A percentile compares a stretch with the other conserved stretches of the same genome.
These are phyloP conservation scores for Kondoa subrosea DNA, from an alignment of 768 basidiomycete species.

Conservation along the genomic window DNA sequence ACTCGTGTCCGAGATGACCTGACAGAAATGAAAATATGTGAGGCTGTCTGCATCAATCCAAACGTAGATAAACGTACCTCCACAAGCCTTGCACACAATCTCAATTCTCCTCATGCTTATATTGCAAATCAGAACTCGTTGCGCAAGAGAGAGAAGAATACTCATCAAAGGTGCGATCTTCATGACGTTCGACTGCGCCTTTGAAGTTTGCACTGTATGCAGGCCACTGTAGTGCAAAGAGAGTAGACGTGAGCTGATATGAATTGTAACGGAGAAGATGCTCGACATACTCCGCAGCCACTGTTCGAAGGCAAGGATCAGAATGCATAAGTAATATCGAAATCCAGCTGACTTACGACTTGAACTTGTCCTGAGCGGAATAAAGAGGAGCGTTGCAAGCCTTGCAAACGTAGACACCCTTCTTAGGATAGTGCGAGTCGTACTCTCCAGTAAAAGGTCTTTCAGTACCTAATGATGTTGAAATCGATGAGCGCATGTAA, in stretches of 20 bases:
- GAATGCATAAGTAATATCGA: too few relatives aligned
- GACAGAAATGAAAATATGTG: neutral
- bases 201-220: neutral
- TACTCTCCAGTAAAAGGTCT: constrained; percentile 20
- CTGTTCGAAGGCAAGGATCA: too few relatives aligned
- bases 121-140: neutral
- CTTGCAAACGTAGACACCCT: constrained; percentile 12
- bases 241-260: too few relatives aligned
- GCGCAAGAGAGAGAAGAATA: neutral
- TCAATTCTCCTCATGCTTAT: constrained; percentile 21
- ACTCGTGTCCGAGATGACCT: constrained; percentile 1
- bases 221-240: too few relatives aligned
- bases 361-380: constrained; percentile 21
- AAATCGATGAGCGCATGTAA: constrained; percentile 11
- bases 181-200: neutral
- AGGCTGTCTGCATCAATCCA: neutral
- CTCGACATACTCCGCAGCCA: too few relatives aligned
- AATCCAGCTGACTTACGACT: neutral
- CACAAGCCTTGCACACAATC: constrained; percentile 22
- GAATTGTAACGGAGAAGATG: too few relatives aligned
- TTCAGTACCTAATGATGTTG: constrained; percentile 23
- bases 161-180: neutral
- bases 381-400: constrained; percentile 23
- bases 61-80: constrained; percentile 8
- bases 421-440: constrained; percentile 21